Evolutionary conservation across 1,284 basidiomycete species (phyloP), one percentile per base, ranked within the genome.

Genomic region (Neonothopanus nambi): DNA sequence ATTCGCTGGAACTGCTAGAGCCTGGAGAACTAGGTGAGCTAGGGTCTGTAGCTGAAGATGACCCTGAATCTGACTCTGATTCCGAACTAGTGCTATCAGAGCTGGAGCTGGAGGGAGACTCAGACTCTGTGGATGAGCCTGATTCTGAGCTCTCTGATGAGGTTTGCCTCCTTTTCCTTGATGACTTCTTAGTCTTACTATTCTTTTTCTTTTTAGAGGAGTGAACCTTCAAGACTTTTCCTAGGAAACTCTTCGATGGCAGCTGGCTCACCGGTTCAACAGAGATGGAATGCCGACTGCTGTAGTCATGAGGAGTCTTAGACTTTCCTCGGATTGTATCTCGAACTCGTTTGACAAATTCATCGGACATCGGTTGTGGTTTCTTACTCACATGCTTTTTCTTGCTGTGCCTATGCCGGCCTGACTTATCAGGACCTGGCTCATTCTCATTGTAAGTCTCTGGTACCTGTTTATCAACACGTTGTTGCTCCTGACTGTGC

Each of bases 251-350:
- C 21, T 43, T 48, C 3, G 18, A 15, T 2, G 52, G 52, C 5
- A 54, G 37, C 42, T 54, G 52, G 17, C 48, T 41, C 1, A 36
- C 30, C 17, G 45, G 52, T 21, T 41, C 30, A 35, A 37, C 39
- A 5, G 26, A 28, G 11, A 28, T 11, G 5, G 26, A 5, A 5
- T 11, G 26, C 5, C 26, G 5, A 11, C 11, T 11, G 5, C 26
- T 28, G 5, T 11, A 11, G 12, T 30, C 33, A 20, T 45, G 26
- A n/a, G 52, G 52, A 26, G 49, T 26, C n/a, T 36, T 37, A 15
- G 42, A 52, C 17, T 18, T 44, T 12, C 50, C 41, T 20, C 50
- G 40, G n/a, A 45, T 26, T 8, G 33, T 21, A 37, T 52, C 33
- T 21, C 44, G 17, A 5, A 52, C n/a, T 21, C 44, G 33, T 18